Evolutionary conservation across 1,139 yeast species (phyloP), one percentile per base, ranked within the genome.

Genomic region (Yamadazyma kanchanaburiensis): DNA sequence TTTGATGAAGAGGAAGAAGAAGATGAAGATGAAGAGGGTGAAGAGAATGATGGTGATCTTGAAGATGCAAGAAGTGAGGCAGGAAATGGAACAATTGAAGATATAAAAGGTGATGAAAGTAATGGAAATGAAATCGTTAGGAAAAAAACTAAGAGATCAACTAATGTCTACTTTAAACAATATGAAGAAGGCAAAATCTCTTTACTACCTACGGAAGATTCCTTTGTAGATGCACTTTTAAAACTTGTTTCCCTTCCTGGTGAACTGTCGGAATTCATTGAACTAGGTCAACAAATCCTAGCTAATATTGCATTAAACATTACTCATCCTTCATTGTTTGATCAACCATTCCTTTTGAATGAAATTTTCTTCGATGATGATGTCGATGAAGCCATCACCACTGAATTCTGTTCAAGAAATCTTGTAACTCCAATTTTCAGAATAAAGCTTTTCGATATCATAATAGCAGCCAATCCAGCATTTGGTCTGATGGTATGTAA

Each of bases 11-110:
- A 42, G 3, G 58, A 48, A 7, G 26, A 18, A 18, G 20, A 8
- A 18, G 20, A 14, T 53, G 47, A 46, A 4, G 48, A 70, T 19
- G 77, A 73, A 28, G 72, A 74, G 48, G 84, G 77, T 46, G 73
- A 74, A 26, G 88, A 80, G 49, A 79, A 87, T 85, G 59, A 84
- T 41, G 88, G 80, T 5, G 25, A 21, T 51, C 61, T 77, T 5
- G 82, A 84, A 1, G 55, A 86, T 27, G 84, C 15, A 5, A 21
- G 47, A 40, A 13, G 42, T 33, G 15, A 15, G 31, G 6, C 17
- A 12, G 26, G 13, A 18, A 13, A 24, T 18, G n/a, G n/a, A n/a
- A n/a, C n/a, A n/a, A n/a, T n/a, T n/a, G n/a, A n/a, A n/a, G n/a
- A n/a, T n/a, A n/a, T n/a, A n/a, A n/a, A n/a, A n/a, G n/a, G n/a